Conservation (phyloP, 345 rosid species). For the Psidium friedrichsthalianum region DNA sequence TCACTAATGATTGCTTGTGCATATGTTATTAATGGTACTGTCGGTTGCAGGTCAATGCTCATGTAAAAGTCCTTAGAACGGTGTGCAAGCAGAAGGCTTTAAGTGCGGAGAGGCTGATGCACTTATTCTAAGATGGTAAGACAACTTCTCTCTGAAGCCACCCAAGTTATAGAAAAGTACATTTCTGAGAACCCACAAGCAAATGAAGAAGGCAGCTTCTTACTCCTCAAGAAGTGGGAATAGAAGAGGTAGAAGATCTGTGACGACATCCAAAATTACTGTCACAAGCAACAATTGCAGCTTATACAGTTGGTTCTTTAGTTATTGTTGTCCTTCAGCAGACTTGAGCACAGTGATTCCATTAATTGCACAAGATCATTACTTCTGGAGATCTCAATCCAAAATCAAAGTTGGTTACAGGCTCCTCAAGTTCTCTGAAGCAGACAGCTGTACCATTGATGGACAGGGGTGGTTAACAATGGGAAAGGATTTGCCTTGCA, state of each 20-base stretch:
- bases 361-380: conserved; percentile 52
- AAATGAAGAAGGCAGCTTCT: conserved; percentile 28
- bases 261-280: conserved; percentile 20
- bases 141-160: conserved; percentile 55
- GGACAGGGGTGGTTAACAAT: conserved; percentile 84
- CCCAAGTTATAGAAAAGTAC: conserved; percentile 48
- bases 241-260: conserved; percentile 40
- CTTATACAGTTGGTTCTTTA: conserved; percentile 71
- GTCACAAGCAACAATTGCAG: conserved; percentile 54
- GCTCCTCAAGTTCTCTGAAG: conserved; percentile 43
- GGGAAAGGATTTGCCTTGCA: conserved; percentile 87
- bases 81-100: conserved; percentile 66
- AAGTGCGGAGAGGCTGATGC: conserved; percentile 48
- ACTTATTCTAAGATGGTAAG: conserved; percentile 60
- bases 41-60: conserved; percentile 76
- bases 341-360: conserved; percentile 57
- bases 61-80: conserved; percentile 81
- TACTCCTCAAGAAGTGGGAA: conserved; percentile 48
- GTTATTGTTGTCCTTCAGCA: conserved; percentile 63
- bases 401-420: conserved; percentile 48
- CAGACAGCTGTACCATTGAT: conserved; percentile 54
- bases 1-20: neutral
- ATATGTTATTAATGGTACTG: neutral
- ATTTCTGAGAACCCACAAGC: conserved; percentile 24
- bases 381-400: conserved; percentile 62